Base-by-base conservation (phyloP, 129 eudicot species). In the Artemisia argyi region DNA sequence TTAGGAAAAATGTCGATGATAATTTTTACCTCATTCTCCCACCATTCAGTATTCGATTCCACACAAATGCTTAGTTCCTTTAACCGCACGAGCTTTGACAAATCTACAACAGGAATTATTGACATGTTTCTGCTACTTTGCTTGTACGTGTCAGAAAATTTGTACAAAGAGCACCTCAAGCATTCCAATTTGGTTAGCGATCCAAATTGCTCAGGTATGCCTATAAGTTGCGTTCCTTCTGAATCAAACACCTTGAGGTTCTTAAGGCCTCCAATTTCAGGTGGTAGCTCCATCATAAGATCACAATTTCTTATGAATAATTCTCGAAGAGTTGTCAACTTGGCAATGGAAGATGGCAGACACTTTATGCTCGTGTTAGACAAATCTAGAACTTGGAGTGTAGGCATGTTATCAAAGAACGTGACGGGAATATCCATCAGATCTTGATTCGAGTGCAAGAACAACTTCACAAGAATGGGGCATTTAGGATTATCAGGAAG, bases 351-450 rank as follows among this genome's bases (percentile, higher is more conserved):
- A 22, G 69, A 32, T 19, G 77, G 74, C 62, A 82, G 28, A 30
- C 16, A 28, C 35, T 52, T 55, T 11, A 82, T 77, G 65, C 75
- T 69, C 13, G 82, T 82, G 39, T 22, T 35, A n/a, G 82, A 77
- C 30, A 82, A 30, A 78, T 82, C 69, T 7, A 82, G 44, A 52
- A 73, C 80, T 78, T 69, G 48, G n/a, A 82, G 67, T 14, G 14
- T 42, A 12, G 79, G 65, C 82, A 73, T 67, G 62, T 20, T 11
- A 26, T 82, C 72, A 47, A 77, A 81, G 59, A 81, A 76, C 26
- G 61, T 46, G 44, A 8, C 1, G 0, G 75, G 81, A 44, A 81
- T 75, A 24, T 28, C 39, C 13, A 42, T 44, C 66, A 76, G 9
- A 15, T 57, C 76, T 14, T 51, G 22, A 58, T 76, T 81, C 15